These are phyloP conservation scores for Aspergillus ostianus DNA, from an alignment of 495 filamentous ascomycete genomes.

Conservation along the genomic window DNA sequence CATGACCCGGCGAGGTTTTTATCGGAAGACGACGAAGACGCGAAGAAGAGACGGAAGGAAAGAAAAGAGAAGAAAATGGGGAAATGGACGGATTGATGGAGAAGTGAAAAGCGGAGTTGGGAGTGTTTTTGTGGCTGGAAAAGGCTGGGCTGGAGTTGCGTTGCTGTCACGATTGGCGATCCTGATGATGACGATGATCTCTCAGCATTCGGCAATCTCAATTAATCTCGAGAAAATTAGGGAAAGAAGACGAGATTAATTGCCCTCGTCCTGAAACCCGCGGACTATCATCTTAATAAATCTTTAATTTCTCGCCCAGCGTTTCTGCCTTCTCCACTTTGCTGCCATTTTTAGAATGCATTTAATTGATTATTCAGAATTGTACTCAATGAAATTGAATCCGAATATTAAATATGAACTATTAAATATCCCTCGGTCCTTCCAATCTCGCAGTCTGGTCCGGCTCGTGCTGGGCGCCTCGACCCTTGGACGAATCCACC, in stretches of 20 bases:
- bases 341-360: neutral
- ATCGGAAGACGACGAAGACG: neutral
- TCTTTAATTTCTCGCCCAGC: neutral
- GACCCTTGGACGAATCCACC: neutral
- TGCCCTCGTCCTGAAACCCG: neutral
- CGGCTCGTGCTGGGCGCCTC: no score
- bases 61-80: conserved; percentile 3
- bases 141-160: neutral
- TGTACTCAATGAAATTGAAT: neutral
- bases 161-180: neutral
- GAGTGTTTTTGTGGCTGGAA: conserved; percentile 6
- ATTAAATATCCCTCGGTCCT: no score
- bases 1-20: neutral
- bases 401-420: no score
- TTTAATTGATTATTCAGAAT: no score
- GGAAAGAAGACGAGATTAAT: no score
- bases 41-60: conserved; percentile 1
- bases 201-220: no score
- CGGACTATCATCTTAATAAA: neutral
- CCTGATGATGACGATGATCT: neutral
- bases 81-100: conserved; percentile 1
- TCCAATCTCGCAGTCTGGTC: no score
- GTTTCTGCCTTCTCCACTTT: neutral
- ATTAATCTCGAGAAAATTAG: no score
- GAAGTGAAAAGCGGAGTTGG: neutral